These are phyloP conservation scores for Globisporangium rhizosaccharum DNA, from an alignment of 352 stramenopile genomes.

Conservation along the genomic window DNA sequence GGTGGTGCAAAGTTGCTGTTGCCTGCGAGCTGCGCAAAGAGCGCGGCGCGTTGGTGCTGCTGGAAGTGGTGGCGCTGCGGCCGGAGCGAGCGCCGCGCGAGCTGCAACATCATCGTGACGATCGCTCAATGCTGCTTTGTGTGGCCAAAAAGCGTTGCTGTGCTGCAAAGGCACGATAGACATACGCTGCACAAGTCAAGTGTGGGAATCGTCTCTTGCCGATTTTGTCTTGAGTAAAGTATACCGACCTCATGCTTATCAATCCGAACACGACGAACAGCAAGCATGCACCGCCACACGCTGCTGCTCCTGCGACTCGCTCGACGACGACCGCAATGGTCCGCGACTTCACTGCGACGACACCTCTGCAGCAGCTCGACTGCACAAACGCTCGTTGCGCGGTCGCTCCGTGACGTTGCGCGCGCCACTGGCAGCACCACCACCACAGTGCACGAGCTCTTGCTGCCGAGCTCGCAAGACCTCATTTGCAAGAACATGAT, in stretches of 20 bases:
- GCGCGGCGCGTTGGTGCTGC: conserved; percentile 4
- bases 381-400: neutral
- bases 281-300: too few species aligned
- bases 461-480: conserved; percentile 76
- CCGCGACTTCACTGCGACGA: neutral
- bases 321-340: neutral
- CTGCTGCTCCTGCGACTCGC: too few species aligned
- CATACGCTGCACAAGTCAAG: too few species aligned
- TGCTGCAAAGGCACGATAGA: too few species aligned
- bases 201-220: too few species aligned
- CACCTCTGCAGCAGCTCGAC: neutral
- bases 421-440: conserved; percentile 29
- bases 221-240: too few species aligned
- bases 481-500: conserved; percentile 90
- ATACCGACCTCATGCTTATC: too few species aligned
- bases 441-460: conserved; percentile 41
- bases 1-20: neutral
- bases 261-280: too few species aligned
- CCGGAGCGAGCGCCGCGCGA: conserved; percentile 10
- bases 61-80: neutral
- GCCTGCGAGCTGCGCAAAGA: conserved; percentile 6
- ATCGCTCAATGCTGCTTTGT: conserved; percentile 1
- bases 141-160: neutral
- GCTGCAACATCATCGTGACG: conserved; percentile 5
- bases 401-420: conserved; percentile 64